Evolutionary conservation across 2,329 filamentous ascomycete genomes (phyloP), one percentile per base, ranked within the genome.

Genomic region (Beauveria pseudobassiana): DNA sequence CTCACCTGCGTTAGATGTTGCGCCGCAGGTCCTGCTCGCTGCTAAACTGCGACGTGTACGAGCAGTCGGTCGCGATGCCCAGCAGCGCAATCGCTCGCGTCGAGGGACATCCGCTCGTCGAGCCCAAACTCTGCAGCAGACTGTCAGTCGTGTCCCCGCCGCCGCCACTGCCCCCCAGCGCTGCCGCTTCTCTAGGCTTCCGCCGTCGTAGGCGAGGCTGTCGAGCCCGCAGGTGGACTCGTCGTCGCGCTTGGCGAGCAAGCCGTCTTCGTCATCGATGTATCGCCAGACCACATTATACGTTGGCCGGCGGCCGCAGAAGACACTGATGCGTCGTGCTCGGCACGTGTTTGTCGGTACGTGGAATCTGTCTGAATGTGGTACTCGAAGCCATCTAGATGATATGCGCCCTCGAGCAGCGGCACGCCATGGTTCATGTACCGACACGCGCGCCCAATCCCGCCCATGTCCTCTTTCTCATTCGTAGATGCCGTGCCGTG

Each of bases 1-100:
- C 93, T 96, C 70, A 97, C 86, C 70, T 89, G 81, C n/a, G 78
- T 80, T 67, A 96, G 63, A 96, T 82, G 72, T 93, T 91, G 57
- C 81, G 70, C 55, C 86, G 81, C 4, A 86, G 83, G 18, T 83
- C 78, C 50, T 84, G 78, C 48, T 83, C 81, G 12, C 80, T 82
- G 58, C 82, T 80, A 73, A 96, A 93, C 6, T 80, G 78, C 1
- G 77, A 78, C 5, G 87, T 90, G 69, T 96, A 96, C 6, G 85
- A 87, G 76, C 92, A 97, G 72, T 97, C 92, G 0, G 90, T 91
- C 5, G 91, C 91, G 24, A 96, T 83, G n/a, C 93, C 93, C n/a
- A 97, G 83, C 48, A 96, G 79, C 1, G 93, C 92, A 34, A 96
- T 90, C 71, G 88, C 90, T 64, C 90, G 84, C 5, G 89, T 89